Base-by-base conservation (phyloP, 176 grass and related monocot species). In the Olyra latifolia region DNA sequence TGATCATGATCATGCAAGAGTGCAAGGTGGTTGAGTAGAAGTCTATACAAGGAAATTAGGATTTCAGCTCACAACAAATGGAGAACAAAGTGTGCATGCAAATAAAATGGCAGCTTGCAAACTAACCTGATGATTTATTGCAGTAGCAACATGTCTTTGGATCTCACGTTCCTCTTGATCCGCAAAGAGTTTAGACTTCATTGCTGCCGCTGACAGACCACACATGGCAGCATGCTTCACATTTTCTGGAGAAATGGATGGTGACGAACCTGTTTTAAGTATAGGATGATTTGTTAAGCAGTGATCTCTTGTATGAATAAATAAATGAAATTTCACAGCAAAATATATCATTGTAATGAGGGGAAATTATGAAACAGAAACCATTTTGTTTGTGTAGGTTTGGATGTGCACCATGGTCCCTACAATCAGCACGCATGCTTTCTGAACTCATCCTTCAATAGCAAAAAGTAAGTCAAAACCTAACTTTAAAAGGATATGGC, bases 121-220 rank as follows among this genome's bases (percentile, higher is more conserved):
- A 80, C 62, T 62, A 81, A 93, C 96, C 92, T 98, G 88, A 75
- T 98, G 90, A 74, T 98, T 98, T 58, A 95, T 98, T 41, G 95
- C 42, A 60, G 84, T 98, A 64, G 92, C 92, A 83, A 82, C 82
- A 42, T 95, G 71, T 83, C 96, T 91, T 82, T 98, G 96, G 62
- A 98, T 92, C 92, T 98, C 96, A 60, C 92, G 92, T 66, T 98
- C 92, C 66, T 98, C 96, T 78, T 98, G 96, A 80, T 98, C 96
- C 0, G 92, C 92, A 84, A 95, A 98, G 55, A 93, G 89, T 87
- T 98, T 98, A 75, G 90, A 91, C 74, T 98, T 98, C 81, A 91
- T 86, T 17, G 92, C 90, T 48, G 96, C 96, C 46, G 92, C 92
- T 10, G 92, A 91, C 49, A 98, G 68, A 86, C 96, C 96, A 76